These are phyloP conservation scores for Odontarrhena argentea DNA, from an alignment of 345 rosid genomes.

Conservation along the genomic window DNA sequence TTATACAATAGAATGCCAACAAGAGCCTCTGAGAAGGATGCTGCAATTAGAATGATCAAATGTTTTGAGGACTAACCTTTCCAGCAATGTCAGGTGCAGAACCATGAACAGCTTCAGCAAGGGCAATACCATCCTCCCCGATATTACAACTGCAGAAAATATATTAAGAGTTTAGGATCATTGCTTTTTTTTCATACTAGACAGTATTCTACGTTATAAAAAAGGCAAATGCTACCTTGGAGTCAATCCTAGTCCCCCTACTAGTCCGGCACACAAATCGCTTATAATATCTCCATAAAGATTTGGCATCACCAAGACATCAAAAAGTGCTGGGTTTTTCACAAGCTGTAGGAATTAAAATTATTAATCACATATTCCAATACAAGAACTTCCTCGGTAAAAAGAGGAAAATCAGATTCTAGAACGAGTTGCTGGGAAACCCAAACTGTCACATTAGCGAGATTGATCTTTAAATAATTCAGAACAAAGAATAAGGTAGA, in stretches of 20 bases:
- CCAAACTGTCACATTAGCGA: neutral
- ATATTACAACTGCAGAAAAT: slow-evolving; percentile 71
- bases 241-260: slow-evolving; percentile 98
- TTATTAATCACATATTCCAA: slow-evolving; percentile 18
- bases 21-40: slow-evolving; percentile 9
- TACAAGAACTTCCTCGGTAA: neutral
- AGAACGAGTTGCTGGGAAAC: neutral
- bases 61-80: slow-evolving; percentile 59
- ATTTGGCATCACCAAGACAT: slow-evolving; percentile 98
- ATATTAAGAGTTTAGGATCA: slow-evolving; percentile 26
- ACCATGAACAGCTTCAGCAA: slow-evolving; percentile 99
- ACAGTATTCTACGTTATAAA: neutral
- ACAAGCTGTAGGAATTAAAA: slow-evolving; percentile 65
- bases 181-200: slow-evolving; percentile 17
- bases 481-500: slow-evolving; percentile 1
- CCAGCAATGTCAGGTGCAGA: slow-evolving; percentile 99
- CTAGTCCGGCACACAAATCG: slow-evolving; percentile 94
- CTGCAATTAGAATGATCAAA: too few relatives aligned
- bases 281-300: slow-evolving; percentile 98
- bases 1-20: neutral
- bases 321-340: slow-evolving; percentile 91
- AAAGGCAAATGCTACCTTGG: slow-evolving; percentile 62
- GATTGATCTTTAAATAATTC: neutral
- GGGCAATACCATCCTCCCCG: slow-evolving; percentile 95
- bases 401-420: neutral